These are phyloP conservation scores for Crithidia brevicula DNA, from an alignment of 208 protist species.

Conservation along the genomic window DNA sequence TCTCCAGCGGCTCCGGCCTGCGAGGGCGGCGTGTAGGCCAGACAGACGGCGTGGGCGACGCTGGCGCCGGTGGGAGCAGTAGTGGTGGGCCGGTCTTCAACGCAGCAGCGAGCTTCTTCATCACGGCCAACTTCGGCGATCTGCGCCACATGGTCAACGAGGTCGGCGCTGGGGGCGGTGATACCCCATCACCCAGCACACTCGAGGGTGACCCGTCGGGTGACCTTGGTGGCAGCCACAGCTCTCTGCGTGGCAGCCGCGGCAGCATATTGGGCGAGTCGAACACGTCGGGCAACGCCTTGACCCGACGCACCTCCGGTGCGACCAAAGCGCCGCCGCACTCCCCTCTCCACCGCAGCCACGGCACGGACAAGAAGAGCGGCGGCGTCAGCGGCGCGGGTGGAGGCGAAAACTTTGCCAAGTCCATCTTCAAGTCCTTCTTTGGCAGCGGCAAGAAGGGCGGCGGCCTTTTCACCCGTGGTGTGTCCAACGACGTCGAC, in stretches of 20 bases:
- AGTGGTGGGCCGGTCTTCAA: conserved; percentile 11
- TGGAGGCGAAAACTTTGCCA: conserved; percentile 43
- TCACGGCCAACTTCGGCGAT: conserved; percentile 31
- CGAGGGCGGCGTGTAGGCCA: not conserved
- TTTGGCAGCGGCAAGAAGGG: conserved; percentile 32
- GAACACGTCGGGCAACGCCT: not conserved
- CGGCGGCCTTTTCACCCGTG: conserved; percentile 10
- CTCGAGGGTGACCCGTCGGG: not conserved
- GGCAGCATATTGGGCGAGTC: conserved; percentile 12
- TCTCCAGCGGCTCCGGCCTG: not conserved
- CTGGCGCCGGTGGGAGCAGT: not conserved
- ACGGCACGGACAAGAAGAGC: not conserved
- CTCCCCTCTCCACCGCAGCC: not conserved
- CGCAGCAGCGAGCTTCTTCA: conserved; percentile 30
- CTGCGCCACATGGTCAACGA: conserved; percentile 26
- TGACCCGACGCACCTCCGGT: not conserved
- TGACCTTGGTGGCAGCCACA: conserved; percentile 12
- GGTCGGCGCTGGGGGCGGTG: conserved; percentile 2
- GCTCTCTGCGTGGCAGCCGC: conserved; percentile 8
- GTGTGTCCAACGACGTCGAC: conserved; percentile 9
- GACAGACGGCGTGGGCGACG: not conserved
- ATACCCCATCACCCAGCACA: not conserved
- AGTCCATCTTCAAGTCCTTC: conserved; percentile 62
- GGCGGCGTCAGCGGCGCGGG: not conserved
- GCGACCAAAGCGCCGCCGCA: not conserved